Evolutionary conservation across 768 basidiomycete species (phyloP), one percentile per base, ranked within the genome.

Genomic region (Leucocoprinus leucothites): DNA sequence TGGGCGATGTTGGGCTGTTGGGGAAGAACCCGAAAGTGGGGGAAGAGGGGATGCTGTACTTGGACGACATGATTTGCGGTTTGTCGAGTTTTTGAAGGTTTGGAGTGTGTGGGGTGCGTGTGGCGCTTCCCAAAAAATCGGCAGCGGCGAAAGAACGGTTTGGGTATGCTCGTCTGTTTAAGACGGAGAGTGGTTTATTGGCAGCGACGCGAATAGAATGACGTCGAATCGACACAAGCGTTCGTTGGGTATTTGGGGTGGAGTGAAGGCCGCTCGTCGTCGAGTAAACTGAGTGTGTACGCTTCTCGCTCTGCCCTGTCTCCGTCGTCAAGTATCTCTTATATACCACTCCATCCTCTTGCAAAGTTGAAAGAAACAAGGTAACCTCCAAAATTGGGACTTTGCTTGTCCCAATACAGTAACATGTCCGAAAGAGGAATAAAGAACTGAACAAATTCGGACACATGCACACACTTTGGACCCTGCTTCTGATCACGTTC

Each of bases 1-100:
- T 81, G 51, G 84, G 83, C 11, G 78, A 77, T 21, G 82, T 73
- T 4, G 78, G 71, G 48, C 76, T 77, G 14, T 74, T 67, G 31
- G 84, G 84, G 73, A 86, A 85, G 71, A 84, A 77, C 56, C 81
- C 82, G 61, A 69, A 82, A 3, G 76, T 76, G 55, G 84, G 82
- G 2, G 84, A 83, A 26, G 80, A 63, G 54, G 82, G 78, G 25
- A 73, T 62, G 38, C 70, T 65, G 69, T 73, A 76, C 67, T 72
- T 76, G 16, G 74, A 77, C 62, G 83, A 76, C 80, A 82, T 80
- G 59, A 64, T 67, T 62, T 61, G 51, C 57, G 38, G 55, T 13
- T 47, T 48, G 38, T 47, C 25, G 36, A 36, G 22, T 25, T n/a
- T n/a, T n/a, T n/a, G n/a, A n/a, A n/a, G n/a, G n/a, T n/a, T n/a